phyloP scores from a whole-genome alignment of 192 early-diverging fungal species.

The Obelidium mucronatum region DNA sequence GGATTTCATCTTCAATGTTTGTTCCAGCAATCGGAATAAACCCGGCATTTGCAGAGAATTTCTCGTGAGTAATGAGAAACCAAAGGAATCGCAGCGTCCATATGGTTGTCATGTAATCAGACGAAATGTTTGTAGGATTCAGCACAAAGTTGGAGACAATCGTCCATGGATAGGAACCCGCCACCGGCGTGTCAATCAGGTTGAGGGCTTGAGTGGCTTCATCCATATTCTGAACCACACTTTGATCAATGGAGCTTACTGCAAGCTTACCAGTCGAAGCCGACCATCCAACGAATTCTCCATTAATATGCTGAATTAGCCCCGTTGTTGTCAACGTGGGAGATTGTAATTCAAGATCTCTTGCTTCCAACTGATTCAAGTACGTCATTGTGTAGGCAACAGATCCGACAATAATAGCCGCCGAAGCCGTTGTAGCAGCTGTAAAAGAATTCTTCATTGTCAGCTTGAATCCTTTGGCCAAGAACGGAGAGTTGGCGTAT shows the following conservation, averaged over 20 bases:
- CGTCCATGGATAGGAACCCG: conserved; percentile 20
- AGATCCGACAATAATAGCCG: not conserved
- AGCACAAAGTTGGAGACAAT: conserved; percentile 28
- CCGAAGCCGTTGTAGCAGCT: not conserved
- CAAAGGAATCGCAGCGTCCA: conserved; percentile 21
- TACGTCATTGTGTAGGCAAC: not conserved
- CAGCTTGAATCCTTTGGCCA: too few species aligned
- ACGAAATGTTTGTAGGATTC: conserved; percentile 2
- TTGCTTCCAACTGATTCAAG: not conserved
- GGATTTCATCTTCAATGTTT: too few species aligned
- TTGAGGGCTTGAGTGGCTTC: not conserved
- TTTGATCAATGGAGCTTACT: not conserved
- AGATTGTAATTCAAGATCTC: too few species aligned
- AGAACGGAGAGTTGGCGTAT: not conserved
- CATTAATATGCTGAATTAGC: not conserved
- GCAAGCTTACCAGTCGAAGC: not conserved
- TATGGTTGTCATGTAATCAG: not conserved
- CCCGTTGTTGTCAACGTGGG: not conserved
- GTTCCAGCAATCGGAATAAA: too few species aligned
- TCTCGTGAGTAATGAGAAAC: too few species aligned
- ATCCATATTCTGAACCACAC: not conserved
- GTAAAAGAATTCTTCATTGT: not conserved
- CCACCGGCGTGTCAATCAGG: not conserved
- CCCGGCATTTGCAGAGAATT: too few species aligned
- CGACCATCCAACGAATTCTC: not conserved